Conservation (phyloP, 2,329 filamentous ascomycete species). For the Talaromyces sp. region DNA sequence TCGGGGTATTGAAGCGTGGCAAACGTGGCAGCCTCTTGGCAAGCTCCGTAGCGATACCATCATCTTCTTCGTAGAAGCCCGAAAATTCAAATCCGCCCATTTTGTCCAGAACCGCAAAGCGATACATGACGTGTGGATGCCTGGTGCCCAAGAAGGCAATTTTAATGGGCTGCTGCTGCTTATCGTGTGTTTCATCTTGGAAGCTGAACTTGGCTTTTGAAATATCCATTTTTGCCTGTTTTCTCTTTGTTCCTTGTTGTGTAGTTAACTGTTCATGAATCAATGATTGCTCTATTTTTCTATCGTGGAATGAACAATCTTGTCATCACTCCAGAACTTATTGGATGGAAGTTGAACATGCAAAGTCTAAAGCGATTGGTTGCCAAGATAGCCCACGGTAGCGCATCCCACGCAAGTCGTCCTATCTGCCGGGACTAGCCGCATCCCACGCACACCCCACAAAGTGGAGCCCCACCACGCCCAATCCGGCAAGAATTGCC, state of each 20-base stretch:
- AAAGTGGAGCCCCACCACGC: background rate
- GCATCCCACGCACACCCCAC: background rate
- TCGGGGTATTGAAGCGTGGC: slow-evolving; percentile 9
- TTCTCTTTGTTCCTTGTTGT: background rate
- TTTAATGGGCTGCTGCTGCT: slow-evolving; percentile 10
- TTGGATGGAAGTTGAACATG: background rate
- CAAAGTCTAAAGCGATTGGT: background rate
- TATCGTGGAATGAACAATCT: background rate
- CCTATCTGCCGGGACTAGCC: background rate
- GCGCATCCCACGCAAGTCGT: background rate
- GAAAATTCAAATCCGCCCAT: slow-evolving; percentile 16
- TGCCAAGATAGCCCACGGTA: background rate
- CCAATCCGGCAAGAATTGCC: background rate
- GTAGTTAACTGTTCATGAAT: background rate
- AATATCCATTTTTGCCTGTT: slow-evolving; percentile 12
- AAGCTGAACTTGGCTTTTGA: slow-evolving; percentile 13
- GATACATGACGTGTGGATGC: slow-evolving; percentile 15
- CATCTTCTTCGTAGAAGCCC: slow-evolving; percentile 13
- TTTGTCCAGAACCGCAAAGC: slow-evolving; percentile 14
- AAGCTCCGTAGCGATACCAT: slow-evolving; percentile 11
- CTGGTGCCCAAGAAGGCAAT: slow-evolving; percentile 15
- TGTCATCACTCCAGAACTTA: background rate
- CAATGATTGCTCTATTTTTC: background rate
- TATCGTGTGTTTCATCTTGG: slow-evolving; percentile 8
- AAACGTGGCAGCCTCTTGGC: slow-evolving; percentile 12